Evolutionary conservation across 2,329 filamentous ascomycete genomes (phyloP), one percentile per base, ranked within the genome.

Genomic region (Colletotrichum costaricense): DNA sequence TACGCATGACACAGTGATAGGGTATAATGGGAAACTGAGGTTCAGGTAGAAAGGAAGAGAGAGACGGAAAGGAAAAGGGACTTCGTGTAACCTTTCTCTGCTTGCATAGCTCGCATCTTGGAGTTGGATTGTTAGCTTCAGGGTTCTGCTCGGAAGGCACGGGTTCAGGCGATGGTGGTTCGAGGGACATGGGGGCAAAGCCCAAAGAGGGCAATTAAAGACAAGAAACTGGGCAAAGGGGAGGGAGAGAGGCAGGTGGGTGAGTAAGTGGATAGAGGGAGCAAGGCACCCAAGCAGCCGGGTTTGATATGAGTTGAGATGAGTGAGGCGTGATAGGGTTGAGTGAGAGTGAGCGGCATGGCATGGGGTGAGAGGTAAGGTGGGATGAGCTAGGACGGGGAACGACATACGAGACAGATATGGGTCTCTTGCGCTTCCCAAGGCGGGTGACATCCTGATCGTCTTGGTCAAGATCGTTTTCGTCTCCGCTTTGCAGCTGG

Each of bases 101-200:
- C 83, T 95, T 95, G 85, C 93, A 95, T 64, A 93, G 87, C 83
- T 95, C 94, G 79, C 94, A 93, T 78, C 91, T 93, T 82, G 79
- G 78, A 59, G 81, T 76, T 12, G 72, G 42, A 66, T 75, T 74
- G 78, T 87, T 82, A 86, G 86, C 78, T 76, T 80, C 77, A 64
- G 69, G 66, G 38, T 77, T 77, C 49, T 76, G 73, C 57, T 77
- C 72, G 42, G 55, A 55, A 35, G 65, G 64, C 67, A 75, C 63
- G 73, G 70, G 57, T 67, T 69, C 65, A 62, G 77, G 74, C 35
- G 69, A 75, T n/a, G 76, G 68, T 56, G 71, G 58, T 71, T 75
- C 72, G 68, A 65, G 63, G 52, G 56, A 64, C 30, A 62, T 42
- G 38, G 60, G 56, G 42, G n/a, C 46, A 58, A 46, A 56, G 57